Percentiles rank a stretch among this genome's conserved stretches.
Conservation (phyloP, 208 protist species). For the Trypanosoma platydactyli region DNA sequence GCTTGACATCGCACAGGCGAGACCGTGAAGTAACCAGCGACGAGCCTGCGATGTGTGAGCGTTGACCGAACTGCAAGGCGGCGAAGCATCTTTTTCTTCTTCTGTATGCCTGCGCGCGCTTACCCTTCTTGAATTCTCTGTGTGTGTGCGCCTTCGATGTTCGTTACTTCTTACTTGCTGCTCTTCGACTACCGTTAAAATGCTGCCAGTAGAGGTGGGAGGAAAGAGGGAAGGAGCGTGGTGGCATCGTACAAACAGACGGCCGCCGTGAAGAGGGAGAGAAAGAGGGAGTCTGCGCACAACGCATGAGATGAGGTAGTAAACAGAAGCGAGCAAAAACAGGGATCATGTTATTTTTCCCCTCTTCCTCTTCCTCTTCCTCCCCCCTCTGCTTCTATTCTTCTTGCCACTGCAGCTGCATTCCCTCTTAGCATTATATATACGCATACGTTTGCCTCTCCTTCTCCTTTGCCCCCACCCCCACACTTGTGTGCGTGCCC, state of each 20-base stretch:
- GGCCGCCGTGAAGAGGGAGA: not conserved
- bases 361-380: too few relatives aligned
- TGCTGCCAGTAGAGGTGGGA: constrained; percentile 26
- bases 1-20: constrained; percentile 23
- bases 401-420: too few relatives aligned
- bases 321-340: too few relatives aligned
- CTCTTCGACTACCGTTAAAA: not conserved
- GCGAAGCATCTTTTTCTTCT: constrained; percentile 39
- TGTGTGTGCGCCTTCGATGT: not conserved
- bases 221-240: constrained; percentile 1
- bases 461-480: too few relatives aligned
- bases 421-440: too few relatives aligned
- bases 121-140: not conserved
- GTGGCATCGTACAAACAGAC: too few relatives aligned
- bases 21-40: constrained; percentile 6
- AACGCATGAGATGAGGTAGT: too few relatives aligned
- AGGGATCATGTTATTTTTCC: too few relatives aligned
- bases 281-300: too few relatives aligned
- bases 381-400: too few relatives aligned
- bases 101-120: not conserved
- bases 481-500: too few relatives aligned
- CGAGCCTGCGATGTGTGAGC: constrained; percentile 5
- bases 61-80: constrained; percentile 16
- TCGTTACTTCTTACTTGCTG: constrained; percentile 27
- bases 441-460: too few relatives aligned